phyloP scores from a whole-genome alignment of 2,329 filamentous ascomycete genomes.

The Aspergillus amoenus region DNA sequence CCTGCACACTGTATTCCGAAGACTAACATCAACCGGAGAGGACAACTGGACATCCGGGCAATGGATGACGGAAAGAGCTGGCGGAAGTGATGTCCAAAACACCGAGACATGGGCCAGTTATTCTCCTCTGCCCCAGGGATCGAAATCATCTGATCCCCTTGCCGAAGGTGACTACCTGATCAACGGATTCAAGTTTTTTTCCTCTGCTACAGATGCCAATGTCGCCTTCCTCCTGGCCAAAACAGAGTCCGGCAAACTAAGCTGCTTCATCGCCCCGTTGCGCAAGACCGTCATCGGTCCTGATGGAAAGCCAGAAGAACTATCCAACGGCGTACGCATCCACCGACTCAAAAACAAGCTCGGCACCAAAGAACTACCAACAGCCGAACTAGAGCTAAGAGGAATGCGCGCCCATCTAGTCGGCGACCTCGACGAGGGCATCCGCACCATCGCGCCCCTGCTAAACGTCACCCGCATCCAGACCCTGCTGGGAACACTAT shows the following conservation, averaged over 20 bases:
- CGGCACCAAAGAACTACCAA: conserved; percentile 68
- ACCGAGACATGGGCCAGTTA: conserved; percentile 61
- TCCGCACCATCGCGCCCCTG: conserved; percentile 67
- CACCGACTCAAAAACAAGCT: conserved; percentile 71
- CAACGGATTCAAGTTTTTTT: conserved; percentile 72
- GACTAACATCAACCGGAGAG: not conserved
- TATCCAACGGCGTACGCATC: conserved; percentile 64
- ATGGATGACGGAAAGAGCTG: conserved; percentile 74
- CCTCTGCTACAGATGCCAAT: conserved; percentile 63
- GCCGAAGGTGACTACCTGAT: conserved; percentile 43
- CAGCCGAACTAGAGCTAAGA: conserved; percentile 67
- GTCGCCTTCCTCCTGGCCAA: conserved; percentile 66
- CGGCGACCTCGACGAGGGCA: conserved; percentile 64
- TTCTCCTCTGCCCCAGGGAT: not conserved
- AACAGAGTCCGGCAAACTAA: conserved; percentile 54
- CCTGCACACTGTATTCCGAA: not conserved
- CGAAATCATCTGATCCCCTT: not conserved
- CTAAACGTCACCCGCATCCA: conserved; percentile 62
- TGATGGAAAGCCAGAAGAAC: conserved; percentile 31
- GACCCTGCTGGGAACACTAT: conserved; percentile 40
- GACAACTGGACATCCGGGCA: conserved; percentile 67
- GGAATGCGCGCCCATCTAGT: conserved; percentile 65
- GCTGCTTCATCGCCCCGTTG: conserved; percentile 66
- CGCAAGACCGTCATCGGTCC: not conserved
- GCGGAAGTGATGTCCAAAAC: conserved; percentile 67